Evolutionary conservation across 1,139 yeast species (phyloP).

Genomic region (Pneumocystis canis): DNA sequence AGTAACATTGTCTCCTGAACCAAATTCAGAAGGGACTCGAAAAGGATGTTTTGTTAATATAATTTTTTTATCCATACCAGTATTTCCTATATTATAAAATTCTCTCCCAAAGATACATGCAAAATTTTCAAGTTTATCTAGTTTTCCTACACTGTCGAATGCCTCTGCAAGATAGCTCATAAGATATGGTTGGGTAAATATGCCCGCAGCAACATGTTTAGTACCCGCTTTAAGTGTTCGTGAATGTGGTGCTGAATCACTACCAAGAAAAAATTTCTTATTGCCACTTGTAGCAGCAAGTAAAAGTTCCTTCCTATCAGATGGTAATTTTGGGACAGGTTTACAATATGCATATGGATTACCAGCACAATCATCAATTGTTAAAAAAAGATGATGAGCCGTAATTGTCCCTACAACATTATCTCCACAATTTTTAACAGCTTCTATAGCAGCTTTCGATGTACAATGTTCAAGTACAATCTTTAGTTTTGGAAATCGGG

Average conservation of each 20-base stretch:
- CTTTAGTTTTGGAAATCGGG: conserved; percentile 70
- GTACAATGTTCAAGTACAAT: conserved; percentile 93
- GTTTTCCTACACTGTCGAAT: conserved; percentile 50
- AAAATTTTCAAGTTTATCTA: conserved; percentile 55
- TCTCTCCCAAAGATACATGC: conserved; percentile 58
- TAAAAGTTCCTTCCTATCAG: conserved; percentile 63
- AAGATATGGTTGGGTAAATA: conserved; percentile 75
- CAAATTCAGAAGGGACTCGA: conserved; percentile 45
- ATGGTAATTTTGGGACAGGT: conserved; percentile 91
- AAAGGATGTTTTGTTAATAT: conserved; percentile 37
- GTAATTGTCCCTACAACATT: conserved; percentile 86
- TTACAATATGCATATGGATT: conserved; percentile 89
- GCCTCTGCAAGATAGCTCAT: conserved; percentile 74
- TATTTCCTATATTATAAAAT: conserved; percentile 44
- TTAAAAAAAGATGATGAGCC: conserved; percentile 80
- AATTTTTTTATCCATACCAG: conserved; percentile 30
- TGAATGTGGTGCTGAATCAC: conserved; percentile 97
- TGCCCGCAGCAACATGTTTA: conserved; percentile 76
- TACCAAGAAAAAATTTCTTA: conserved; percentile 88
- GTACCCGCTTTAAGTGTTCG: conserved; percentile 50
- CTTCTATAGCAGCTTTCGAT: conserved; percentile 69
- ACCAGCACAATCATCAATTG: conserved; percentile 94
- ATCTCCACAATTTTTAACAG: conserved; percentile 55
- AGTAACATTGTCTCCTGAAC: conserved; percentile 37
- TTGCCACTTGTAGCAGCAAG: conserved; percentile 85